Base-by-base conservation (phyloP, 352 stramenopile species). In the Globisporangium paroecandrum region DNA sequence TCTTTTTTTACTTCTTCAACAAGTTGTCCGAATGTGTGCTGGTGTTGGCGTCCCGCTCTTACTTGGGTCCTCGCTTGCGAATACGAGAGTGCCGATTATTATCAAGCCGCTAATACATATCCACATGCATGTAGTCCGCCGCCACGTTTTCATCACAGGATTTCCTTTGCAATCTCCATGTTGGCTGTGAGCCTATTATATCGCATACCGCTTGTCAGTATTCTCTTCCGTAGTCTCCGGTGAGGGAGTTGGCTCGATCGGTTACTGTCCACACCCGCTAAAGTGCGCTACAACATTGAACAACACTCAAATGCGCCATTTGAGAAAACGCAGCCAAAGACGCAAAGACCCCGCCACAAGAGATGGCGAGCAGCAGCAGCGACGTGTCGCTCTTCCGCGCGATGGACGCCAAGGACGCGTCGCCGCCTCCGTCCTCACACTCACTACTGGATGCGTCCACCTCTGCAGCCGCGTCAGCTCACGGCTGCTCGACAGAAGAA, bases 321-420 rank as follows among this genome's bases (percentile, higher is more conserved):
- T 64, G 41, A 57, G 27, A 57, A 54, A 56, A 22, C 58, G 58
- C 58, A 43, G 20, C 34, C n/a, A 34, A 10, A 15, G 36, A 49
- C 46, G 36, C 29, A 53, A 22, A 36, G 12, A 65, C 54, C 18
- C 9, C 60, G 46, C 18, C n/a, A 51, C 27, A 6, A 56, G 29
- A 64, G 58, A 64, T 56, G 41, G 59, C 41, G 47, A 66, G 27
- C 34, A 53, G 22, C 20, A 32, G 59, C 27, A 34, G 60, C 34
- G 25, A 60, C 51, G 62, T 65, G 60, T 43, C 62, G 34, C 36
- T 67, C 62, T 61, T 67, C 41, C 59, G 38, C 25, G 15, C 57
- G 32, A n/a, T 51, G 57, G 57, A 62, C n/a, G 20, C 8, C 24
- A 64, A 64, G 59, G 59, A 64, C 25, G 41, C 25, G 18, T 51